Base-by-base conservation (phyloP, 495 filamentous ascomycete species). In the Penicillium goetzii region DNA sequence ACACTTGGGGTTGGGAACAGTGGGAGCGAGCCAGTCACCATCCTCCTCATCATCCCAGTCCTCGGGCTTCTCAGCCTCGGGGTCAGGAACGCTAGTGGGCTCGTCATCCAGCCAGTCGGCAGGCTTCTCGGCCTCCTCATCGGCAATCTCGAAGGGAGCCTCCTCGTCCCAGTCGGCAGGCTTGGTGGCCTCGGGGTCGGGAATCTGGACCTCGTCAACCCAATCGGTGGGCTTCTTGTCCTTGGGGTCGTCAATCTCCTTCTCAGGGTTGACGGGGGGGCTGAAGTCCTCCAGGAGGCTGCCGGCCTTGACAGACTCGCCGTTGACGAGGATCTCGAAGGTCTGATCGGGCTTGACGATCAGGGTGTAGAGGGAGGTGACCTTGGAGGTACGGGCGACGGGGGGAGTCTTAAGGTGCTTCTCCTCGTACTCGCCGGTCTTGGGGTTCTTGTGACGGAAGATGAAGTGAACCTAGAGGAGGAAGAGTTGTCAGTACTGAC, bases 371-470 rank as follows among this genome's bases (percentile, higher is more conserved):
- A 99, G 87, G 68, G 93, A 88, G 58, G 92, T 90, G 65, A 89
- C 87, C 87, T 97, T 97, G 81, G 85, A 85, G 75, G 94, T 96
- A 71, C 88, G 89, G 72, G 94, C 93, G 55, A 88, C 81, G 45
- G 96, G 92, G 43, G 95, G 88, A 69, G 85, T 84, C 76, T 86
- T 90, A 58, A 98, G 85, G 82, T 99, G 96, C 88, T 99, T 99
- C 90, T 99, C 96, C 86, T 98, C 95, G 71, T 99, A 99, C 79
- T 97, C 94, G 78, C 95, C 93, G 54, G 92, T 97, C 90, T 97
- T 98, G 72, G 96, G 96, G 87, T 98, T 99, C 90, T 98, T 99
- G 91, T 98, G 96, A 76, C 95, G 94, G 90, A 99, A 96, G 80
- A 99, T 99, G 82, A 99, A 97, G 85, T 99, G 96, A 60, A 99